These are phyloP conservation scores for Aspergillus avenaceus DNA, from an alignment of 495 filamentous ascomycete species.

Conservation along the genomic window DNA sequence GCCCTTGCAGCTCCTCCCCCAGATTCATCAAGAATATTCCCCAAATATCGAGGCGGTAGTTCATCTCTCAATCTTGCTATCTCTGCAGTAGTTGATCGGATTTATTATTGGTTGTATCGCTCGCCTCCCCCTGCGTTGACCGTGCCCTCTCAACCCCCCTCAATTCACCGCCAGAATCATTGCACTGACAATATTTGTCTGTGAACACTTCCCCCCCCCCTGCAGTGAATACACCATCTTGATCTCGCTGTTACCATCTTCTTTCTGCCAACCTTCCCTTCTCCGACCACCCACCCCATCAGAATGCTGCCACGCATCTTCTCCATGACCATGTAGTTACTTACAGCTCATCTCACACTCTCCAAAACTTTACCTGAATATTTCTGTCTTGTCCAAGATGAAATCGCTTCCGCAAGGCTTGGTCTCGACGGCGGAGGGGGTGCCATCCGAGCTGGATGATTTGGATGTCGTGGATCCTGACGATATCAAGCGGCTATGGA, in stretches of 20 bases:
- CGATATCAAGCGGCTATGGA: conserved; percentile 41
- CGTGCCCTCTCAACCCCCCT: conserved; percentile 2
- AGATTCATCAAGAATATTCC: background rate
- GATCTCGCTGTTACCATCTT: background rate
- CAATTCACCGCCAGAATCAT: conserved; percentile 49
- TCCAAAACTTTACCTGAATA: background rate
- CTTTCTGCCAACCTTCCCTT: background rate
- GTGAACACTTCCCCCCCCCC: too few species aligned
- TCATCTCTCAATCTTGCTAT: background rate
- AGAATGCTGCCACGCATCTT: background rate
- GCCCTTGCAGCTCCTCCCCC: conserved; percentile 11
- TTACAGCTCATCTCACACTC: background rate
- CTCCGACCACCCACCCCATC: too few species aligned
- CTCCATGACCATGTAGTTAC: conserved; percentile 8
- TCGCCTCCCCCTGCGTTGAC: conserved; percentile 6
- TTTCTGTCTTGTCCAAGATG: conserved; percentile 15
- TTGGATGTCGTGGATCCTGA: conserved; percentile 30
- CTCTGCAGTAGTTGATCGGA: background rate
- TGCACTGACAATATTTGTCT: too few species aligned
- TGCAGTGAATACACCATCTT: background rate
- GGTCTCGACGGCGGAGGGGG: conserved; percentile 32
- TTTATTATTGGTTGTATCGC: conserved; percentile 1
- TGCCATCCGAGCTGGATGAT: conserved; percentile 25
- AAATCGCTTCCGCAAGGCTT: conserved; percentile 52
- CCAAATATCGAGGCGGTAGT: background rate